Conservation (phyloP, 306 rosid genomes). For the Cucumis hystrix region DNA sequence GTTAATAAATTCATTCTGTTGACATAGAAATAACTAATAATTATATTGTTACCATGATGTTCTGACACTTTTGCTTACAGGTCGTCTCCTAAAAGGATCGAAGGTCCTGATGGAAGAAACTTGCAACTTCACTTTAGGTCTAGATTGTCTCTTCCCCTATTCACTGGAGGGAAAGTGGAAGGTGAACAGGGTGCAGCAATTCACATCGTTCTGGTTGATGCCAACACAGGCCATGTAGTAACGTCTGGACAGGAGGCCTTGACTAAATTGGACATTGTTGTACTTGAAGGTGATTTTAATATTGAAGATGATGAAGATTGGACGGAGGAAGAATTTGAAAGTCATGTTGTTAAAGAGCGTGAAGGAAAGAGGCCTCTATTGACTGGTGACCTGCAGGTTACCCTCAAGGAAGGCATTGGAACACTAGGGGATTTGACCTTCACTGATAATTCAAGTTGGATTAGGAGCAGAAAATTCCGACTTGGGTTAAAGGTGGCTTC, state of each 20-base stretch:
- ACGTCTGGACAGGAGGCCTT: conserved; percentile 71
- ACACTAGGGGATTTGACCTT: conserved; percentile 84
- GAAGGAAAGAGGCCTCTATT: conserved; percentile 95
- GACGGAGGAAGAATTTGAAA: conserved; percentile 83
- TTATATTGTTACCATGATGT: not conserved
- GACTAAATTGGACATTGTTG: conserved; percentile 76
- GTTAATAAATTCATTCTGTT: not conserved
- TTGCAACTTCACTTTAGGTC: conserved; percentile 76
- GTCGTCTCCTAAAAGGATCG: conserved; percentile 91
- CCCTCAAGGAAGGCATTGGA: conserved; percentile 96
- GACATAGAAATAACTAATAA: not conserved
- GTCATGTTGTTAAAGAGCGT: conserved; percentile 94
- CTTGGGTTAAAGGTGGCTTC: conserved; percentile 80
- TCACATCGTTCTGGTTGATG: conserved; percentile 77
- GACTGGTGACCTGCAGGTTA: conserved; percentile 83
- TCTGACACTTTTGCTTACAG: conserved; percentile 33
- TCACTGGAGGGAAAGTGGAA: conserved; percentile 99
- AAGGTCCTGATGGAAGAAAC: conserved; percentile 86
- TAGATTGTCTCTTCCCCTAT: conserved; percentile 83
- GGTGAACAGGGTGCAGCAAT: conserved; percentile 99
- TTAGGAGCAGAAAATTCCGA: conserved; percentile 95
- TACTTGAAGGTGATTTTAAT: conserved; percentile 97
- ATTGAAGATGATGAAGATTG: conserved; percentile 91
- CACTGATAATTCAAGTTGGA: conserved; percentile 99
- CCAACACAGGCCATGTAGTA: conserved; percentile 34